Base-by-base conservation (phyloP, 495 filamentous ascomycete species). In the Hypoxylon fragiforme region DNA sequence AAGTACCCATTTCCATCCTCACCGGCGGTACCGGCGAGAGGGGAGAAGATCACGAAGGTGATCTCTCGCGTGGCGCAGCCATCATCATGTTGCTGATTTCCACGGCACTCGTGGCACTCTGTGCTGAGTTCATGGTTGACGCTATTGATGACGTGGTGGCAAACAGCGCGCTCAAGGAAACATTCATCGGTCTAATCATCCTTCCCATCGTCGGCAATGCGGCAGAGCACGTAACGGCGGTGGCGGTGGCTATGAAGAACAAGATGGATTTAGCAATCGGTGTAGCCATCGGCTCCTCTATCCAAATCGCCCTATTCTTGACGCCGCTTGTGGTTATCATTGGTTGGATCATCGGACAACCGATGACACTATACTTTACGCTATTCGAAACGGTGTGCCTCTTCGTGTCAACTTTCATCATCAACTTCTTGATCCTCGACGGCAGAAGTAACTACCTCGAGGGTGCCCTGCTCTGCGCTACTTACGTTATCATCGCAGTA, bases 241-340 rank as follows among this genome's bases (percentile, higher is more conserved):
- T 96, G 30, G 88, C 84, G 19, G 90, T 95, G 6, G 91, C 91
- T 4, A 80, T 81, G 56, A 96, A 95, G 77, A 95, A 96, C 73
- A 96, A 96, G 76, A 95, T 96, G 91, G 91, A 96, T 75, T 76
- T 95, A 20, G 86, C 91, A 0, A 95, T 96, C 56, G 91, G 89
- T 60, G 89, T 96, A 19, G 91, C 91, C 3, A 84, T 96, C 14
- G 91, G 91, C 11, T 88, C 83, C 40, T 91, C 86, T 57, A 95
- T 96, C 64, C 91, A 96, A 70, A 86, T 87, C 74, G 89, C 91
- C 16, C 80, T 96, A 45, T 95, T 96, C 70, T 79, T 96, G 35
- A 96, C 91, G 2, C 91, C 91, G 0, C 73, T 96, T 46, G 82
- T 95, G 32, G 90, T 96, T 18, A 82, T 95, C 8, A 78, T 96